Evolutionary conservation across 2,329 filamentous ascomycete genomes (phyloP).

Genomic region (Aspergillaceae sp.): DNA sequence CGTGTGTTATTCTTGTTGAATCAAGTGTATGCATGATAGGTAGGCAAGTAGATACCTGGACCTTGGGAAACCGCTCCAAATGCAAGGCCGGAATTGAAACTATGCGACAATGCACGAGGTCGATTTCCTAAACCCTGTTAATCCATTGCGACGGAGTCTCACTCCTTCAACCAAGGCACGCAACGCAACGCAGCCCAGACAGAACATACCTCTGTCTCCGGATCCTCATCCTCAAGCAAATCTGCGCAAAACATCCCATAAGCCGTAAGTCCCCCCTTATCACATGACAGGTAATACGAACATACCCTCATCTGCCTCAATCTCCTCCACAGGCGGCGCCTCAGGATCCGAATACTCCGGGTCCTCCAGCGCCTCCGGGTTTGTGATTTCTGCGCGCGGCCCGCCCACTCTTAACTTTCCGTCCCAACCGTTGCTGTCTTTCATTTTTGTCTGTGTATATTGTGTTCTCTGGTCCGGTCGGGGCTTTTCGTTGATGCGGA

Average conservation of each 20-base stretch:
- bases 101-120: slow-evolving; percentile 81
- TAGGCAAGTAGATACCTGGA: slow-evolving; percentile 42
- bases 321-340: slow-evolving; percentile 60
- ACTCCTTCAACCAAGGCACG: background rate
- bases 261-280: slow-evolving; percentile 1
- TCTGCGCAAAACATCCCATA: slow-evolving; percentile 31
- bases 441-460: slow-evolving; percentile 20
- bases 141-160: background rate
- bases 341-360: slow-evolving; percentile 73
- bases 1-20: background rate
- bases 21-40: slow-evolving; percentile 1
- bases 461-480: background rate
- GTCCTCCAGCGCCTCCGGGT: slow-evolving; percentile 75
- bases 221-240: slow-evolving; percentile 50
- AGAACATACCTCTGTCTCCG: slow-evolving; percentile 42
- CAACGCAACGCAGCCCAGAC: background rate
- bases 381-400: slow-evolving; percentile 58
- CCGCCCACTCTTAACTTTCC: slow-evolving; percentile 48
- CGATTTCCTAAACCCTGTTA: slow-evolving; percentile 57
- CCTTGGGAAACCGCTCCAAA: slow-evolving; percentile 73
- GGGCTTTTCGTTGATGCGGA: no score
- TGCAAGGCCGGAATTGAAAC: slow-evolving; percentile 65
- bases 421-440: slow-evolving; percentile 39
- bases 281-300: background rate
- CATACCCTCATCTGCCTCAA: slow-evolving; percentile 71